Conservation (phyloP, 257 asterid genomes). For the Rehmannia glutinosa region DNA sequence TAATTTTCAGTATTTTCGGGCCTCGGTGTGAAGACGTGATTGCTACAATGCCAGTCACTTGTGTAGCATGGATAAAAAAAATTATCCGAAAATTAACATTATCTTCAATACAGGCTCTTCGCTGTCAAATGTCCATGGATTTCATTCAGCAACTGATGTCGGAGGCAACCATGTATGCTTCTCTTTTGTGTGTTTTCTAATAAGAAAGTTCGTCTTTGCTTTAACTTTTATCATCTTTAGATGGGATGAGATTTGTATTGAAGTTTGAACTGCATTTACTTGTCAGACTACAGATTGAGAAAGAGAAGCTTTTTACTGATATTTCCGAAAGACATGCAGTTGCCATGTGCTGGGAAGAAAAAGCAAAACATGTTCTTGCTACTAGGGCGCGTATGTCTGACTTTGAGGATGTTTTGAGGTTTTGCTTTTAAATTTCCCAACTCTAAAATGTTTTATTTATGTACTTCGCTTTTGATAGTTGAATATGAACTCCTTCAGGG, state of each 20-base stretch:
- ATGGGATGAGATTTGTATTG: slow-evolving; percentile 17
- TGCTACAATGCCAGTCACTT: neutral
- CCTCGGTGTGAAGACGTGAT: neutral
- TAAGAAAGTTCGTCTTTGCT: slow-evolving; percentile 6
- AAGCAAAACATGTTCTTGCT: slow-evolving; percentile 53
- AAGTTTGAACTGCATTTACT: slow-evolving; percentile 28
- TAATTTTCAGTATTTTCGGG: neutral
- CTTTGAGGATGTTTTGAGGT: slow-evolving; percentile 79
- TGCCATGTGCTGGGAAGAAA: slow-evolving; percentile 67
- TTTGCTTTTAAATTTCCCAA: slow-evolving; percentile 1
- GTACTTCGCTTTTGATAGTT: slow-evolving; percentile 17
- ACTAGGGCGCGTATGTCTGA: slow-evolving; percentile 53
- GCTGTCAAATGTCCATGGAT: slow-evolving; percentile 54
- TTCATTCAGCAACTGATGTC: slow-evolving; percentile 48
- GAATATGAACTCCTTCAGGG: slow-evolving; percentile 44
- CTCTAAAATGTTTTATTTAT: slow-evolving; percentile 12
- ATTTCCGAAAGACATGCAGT: slow-evolving; percentile 39
- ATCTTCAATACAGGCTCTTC: slow-evolving; percentile 53
- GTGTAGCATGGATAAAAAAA: too few relatives aligned
- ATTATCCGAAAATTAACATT: neutral
- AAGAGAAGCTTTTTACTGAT: slow-evolving; percentile 67
- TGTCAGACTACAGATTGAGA: slow-evolving; percentile 77
- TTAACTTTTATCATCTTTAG: slow-evolving; percentile 6
- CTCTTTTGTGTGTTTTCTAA: slow-evolving; percentile 19
- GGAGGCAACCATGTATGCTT: slow-evolving; percentile 67